phyloP scores from a whole-genome alignment of 768 basidiomycete genomes.

The Boletus reticuloceps region DNA sequence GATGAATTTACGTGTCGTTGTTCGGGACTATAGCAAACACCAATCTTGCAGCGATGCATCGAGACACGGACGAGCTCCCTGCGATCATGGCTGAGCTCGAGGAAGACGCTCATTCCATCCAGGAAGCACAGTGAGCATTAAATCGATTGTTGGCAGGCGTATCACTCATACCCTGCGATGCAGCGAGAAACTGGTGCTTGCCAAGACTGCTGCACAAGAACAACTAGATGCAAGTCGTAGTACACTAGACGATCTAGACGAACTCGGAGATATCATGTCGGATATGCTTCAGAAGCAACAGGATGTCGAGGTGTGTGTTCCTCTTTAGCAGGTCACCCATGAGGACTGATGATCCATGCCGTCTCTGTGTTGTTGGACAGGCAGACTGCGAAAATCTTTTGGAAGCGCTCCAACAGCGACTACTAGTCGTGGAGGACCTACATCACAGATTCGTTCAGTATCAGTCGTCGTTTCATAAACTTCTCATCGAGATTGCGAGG shows the following conservation, averaged over 20 bases:
- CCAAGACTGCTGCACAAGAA: constrained; percentile 42
- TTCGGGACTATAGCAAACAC: not conserved
- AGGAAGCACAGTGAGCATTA: constrained; percentile 52
- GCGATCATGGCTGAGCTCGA: constrained; percentile 73
- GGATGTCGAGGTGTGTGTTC: constrained; percentile 54
- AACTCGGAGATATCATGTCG: constrained; percentile 75
- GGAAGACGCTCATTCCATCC: constrained; percentile 50
- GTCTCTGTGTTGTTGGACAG: constrained; percentile 30
- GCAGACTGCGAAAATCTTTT: constrained; percentile 52
- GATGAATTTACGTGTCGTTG: not conserved
- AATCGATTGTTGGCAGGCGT: not conserved
- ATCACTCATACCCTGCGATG: constrained; percentile 4
- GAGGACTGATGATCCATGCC: not conserved
- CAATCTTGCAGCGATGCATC: constrained; percentile 60
- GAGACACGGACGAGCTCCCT: constrained; percentile 77
- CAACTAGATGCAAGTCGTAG: constrained; percentile 48
- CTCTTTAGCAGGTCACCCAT: not conserved
- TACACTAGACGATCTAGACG: constrained; percentile 66
- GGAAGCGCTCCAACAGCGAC: constrained; percentile 54
- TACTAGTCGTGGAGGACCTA: constrained; percentile 61
- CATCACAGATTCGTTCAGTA: constrained; percentile 67
- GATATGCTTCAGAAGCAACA: constrained; percentile 74
- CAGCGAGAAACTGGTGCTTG: constrained; percentile 51
- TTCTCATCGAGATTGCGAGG: constrained; percentile 71
- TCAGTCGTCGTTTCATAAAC: constrained; percentile 68